phyloP scores from a whole-genome alignment of 2,329 filamentous ascomycete species.

The Onygenales sp. region DNA sequence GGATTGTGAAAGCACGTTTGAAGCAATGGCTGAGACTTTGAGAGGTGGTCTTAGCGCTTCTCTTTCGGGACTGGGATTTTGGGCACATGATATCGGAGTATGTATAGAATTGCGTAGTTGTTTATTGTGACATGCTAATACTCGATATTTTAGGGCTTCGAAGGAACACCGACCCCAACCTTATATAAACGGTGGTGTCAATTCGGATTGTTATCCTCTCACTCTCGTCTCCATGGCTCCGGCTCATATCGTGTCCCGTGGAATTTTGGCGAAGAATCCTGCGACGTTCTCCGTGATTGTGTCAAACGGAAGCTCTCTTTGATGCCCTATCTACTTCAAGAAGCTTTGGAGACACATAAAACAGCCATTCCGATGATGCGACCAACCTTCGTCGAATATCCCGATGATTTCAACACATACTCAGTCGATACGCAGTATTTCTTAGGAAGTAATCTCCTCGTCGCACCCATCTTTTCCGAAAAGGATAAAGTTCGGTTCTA shows the following conservation, averaged over 20 bases:
- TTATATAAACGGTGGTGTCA: conserved; percentile 72
- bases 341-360: conserved; percentile 41
- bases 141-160: conserved; percentile 42
- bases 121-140: background rate
- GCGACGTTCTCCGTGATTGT: conserved; percentile 46
- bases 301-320: conserved; percentile 45
- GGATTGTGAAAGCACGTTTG: conserved; percentile 64
- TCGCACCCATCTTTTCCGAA: conserved; percentile 56
- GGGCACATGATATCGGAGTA: conserved; percentile 58
- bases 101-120: background rate
- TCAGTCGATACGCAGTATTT: conserved; percentile 63
- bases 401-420: conserved; percentile 59
- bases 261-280: conserved; percentile 58
- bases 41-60: conserved; percentile 56
- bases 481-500: conserved; percentile 58
- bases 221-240: conserved; percentile 61
- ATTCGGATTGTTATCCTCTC: conserved; percentile 62
- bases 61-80: conserved; percentile 57
- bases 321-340: conserved; percentile 49
- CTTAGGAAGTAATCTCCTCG: conserved; percentile 56
- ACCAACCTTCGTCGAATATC: conserved; percentile 61
- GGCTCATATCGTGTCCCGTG: conserved; percentile 66
- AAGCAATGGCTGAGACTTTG: conserved; percentile 62
- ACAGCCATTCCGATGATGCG: conserved; percentile 54
- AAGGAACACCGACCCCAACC: conserved; percentile 56